phyloP scores from a whole-genome alignment of 371 early-diverging fungal species.

The Vairimorpha necatrix region DNA sequence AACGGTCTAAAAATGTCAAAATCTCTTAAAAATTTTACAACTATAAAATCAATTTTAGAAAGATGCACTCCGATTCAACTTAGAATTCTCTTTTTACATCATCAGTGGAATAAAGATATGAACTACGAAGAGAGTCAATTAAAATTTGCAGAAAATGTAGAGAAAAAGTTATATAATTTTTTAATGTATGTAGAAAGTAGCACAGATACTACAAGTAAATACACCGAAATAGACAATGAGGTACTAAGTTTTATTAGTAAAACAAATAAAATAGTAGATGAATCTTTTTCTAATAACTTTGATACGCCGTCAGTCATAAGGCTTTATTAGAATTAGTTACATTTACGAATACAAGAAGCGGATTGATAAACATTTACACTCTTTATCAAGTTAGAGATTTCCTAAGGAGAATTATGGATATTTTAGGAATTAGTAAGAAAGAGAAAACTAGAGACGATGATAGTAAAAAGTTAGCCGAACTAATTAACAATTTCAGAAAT shows the following conservation, averaged over 20 bases:
- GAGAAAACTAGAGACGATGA: constrained; percentile 10
- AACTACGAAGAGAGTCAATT: constrained; percentile 77
- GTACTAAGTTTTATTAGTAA: constrained; percentile 14
- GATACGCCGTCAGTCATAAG: constrained; percentile 77
- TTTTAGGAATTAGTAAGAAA: constrained; percentile 42
- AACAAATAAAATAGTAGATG: constrained; percentile 67
- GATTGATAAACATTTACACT: not conserved
- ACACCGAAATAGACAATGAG: constrained; percentile 12
- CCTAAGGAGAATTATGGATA: constrained; percentile 43
- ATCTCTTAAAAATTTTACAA: constrained; percentile 94
- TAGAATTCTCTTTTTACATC: constrained; percentile 82
- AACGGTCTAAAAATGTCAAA: constrained; percentile 98
- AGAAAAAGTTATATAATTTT: constrained; percentile 70
- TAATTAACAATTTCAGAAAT: constrained; percentile 56
- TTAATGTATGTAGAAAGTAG: constrained; percentile 67
- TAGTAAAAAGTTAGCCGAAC: constrained; percentile 24
- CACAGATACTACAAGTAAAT: not conserved
- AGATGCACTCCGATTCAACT: constrained; percentile 77
- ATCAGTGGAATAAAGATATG: constrained; percentile 80
- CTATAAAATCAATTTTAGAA: constrained; percentile 80
- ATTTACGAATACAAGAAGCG: constrained; percentile 68
- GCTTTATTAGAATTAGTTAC: constrained; percentile 74
- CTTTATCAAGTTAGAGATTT: constrained; percentile 33
- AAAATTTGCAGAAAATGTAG: constrained; percentile 75
- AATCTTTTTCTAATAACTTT: constrained; percentile 82